Conservation (phyloP, 2,329 filamentous ascomycete genomes). For the Blastomyces parvus region DNA sequence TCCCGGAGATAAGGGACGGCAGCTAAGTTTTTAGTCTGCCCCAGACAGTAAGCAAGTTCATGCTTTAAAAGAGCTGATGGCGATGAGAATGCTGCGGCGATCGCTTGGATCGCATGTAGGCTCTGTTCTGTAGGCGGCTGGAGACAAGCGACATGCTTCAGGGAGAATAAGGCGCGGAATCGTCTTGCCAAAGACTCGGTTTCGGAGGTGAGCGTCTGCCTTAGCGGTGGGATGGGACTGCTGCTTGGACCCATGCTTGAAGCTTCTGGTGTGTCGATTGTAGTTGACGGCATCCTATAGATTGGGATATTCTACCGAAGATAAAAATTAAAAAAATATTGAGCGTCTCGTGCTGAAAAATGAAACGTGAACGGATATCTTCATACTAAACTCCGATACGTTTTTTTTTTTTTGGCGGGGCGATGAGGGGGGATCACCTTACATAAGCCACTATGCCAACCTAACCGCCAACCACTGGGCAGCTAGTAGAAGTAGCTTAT, state of each 20-base stretch:
- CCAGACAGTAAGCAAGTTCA: conserved; percentile 92
- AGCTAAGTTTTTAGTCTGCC: conserved; percentile 71
- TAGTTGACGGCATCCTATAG: not conserved
- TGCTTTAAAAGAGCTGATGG: conserved; percentile 89
- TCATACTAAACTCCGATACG: not conserved
- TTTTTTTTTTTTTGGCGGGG: not conserved
- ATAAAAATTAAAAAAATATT: not conserved
- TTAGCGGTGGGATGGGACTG: conserved; percentile 36
- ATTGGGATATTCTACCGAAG: not conserved
- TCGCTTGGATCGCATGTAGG: conserved; percentile 62
- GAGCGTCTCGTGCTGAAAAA: not conserved
- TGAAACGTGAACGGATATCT: not conserved
- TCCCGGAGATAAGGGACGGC: conserved; percentile 62
- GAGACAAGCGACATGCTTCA: conserved; percentile 81
- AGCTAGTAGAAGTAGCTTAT: too few species aligned
- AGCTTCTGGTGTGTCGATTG: not conserved
- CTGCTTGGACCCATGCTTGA: not conserved
- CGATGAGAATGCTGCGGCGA: conserved; percentile 75
- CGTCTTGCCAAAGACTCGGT: conserved; percentile 71
- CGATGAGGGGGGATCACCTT: not conserved
- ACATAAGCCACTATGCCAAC: not conserved
- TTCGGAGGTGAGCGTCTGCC: conserved; percentile 71
- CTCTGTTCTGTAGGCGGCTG: conserved; percentile 48
- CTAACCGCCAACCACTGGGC: not conserved
- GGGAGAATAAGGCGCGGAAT: conserved; percentile 93